Evolutionary conservation across 768 basidiomycete genomes (phyloP).

Genomic region (Leccinellum albellum): DNA sequence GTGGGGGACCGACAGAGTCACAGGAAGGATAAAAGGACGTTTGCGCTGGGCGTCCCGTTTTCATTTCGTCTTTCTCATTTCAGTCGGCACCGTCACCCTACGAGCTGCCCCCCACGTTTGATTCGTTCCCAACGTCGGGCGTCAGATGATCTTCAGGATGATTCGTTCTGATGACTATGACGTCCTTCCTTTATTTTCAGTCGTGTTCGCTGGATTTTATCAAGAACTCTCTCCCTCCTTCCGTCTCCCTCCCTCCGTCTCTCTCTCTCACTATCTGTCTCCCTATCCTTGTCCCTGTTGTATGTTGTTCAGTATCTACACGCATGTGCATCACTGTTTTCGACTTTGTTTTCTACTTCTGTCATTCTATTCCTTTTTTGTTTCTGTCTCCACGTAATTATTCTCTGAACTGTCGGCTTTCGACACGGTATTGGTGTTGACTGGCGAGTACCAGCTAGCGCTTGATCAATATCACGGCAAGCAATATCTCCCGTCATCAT

Average conservation of each 20-base stretch:
- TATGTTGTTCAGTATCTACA: slow-evolving; percentile 11
- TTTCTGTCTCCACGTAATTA: too few species aligned
- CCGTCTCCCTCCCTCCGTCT: not conserved
- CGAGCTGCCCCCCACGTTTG: too few species aligned
- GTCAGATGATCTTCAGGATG: not conserved
- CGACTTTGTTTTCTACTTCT: not conserved
- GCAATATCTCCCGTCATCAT: too few species aligned
- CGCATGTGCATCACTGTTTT: not conserved
- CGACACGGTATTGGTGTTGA: too few species aligned
- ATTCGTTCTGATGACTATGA: not conserved
- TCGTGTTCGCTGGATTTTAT: slow-evolving; percentile 9
- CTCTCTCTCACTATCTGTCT: not conserved
- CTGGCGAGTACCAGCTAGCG: too few species aligned
- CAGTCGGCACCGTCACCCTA: not conserved
- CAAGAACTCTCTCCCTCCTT: not conserved
- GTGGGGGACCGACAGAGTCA: not conserved
- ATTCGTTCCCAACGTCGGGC: too few species aligned
- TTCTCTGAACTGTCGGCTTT: too few species aligned
- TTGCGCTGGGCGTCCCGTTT: not conserved
- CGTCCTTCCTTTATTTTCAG: not conserved
- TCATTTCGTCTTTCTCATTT: not conserved
- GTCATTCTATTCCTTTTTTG: not conserved
- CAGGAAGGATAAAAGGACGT: not conserved
- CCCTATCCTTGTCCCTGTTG: slow-evolving; percentile 7
- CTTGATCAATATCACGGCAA: too few species aligned